Base-by-base conservation (phyloP, 2,329 filamentous ascomycete species). In the Plectosphaerella cucumerina region DNA sequence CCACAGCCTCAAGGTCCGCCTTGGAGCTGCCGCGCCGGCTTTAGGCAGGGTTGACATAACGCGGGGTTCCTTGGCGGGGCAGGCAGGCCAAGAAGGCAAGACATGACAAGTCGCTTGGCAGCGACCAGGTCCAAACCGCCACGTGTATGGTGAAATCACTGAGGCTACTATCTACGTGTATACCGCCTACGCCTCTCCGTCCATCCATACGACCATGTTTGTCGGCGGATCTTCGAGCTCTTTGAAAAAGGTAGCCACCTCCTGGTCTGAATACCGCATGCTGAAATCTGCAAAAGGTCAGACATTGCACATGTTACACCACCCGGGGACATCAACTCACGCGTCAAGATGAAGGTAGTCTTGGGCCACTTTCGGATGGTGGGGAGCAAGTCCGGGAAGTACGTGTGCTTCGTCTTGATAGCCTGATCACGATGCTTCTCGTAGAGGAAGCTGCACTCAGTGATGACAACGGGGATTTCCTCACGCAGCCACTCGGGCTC, bases 161-260 rank as follows among this genome's bases (percentile, higher is more conserved):
- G 23, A n/a, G n/a, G n/a, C 10, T 26, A 11, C 26, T 31, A 9
- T 31, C 8, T 31, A 31, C n/a, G n/a, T 31, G 8, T 31, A 8
- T 31, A 31, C 26, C 26, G 12, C 26, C 8, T 54, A 46, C 3
- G 23, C 51, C 0, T 56, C 43, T 48, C 68, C 68, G 53, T 77
- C 74, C 1, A 72, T 66, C 74, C 74, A 77, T 8, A 77, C 61
- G 1, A 77, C 72, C 47, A 77, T 70, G 55, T 77, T 77, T 8
- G 23, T 15, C 4, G 70, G 72, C 49, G 65, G 62, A 52, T 72
- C 63, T 4, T 60, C 57, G 63, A 74, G 54, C n/a, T 61, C 62
- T 44, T 56, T 60, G 52, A 77, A 77, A 51, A 77, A 77, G 2
- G 51, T 45, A 35, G 64, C 58, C 1, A 78, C 59, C 17, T 72